phyloP scores from a whole-genome alignment of 257 asterid species.

The Solanum tarapatanum region DNA sequence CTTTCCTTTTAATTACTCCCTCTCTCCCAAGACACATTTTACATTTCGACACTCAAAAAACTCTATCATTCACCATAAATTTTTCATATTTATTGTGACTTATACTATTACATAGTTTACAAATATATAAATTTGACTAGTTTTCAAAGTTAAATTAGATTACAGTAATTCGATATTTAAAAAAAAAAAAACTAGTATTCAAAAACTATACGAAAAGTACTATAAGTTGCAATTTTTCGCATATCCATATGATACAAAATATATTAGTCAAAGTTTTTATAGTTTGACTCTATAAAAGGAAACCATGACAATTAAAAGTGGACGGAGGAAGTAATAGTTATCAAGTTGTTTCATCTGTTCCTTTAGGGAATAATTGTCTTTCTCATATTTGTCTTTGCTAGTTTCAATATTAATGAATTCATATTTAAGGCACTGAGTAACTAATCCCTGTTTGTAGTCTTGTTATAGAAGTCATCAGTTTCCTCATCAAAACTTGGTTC shows the following conservation, averaged over 20 bases:
- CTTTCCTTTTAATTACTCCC: neutral
- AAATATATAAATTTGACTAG: neutral
- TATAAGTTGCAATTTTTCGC: neutral
- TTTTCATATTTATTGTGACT: neutral
- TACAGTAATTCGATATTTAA: neutral
- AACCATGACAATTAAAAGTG: neutral
- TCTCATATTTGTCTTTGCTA: neutral
- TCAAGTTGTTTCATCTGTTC: neutral
- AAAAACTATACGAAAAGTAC: too few relatives aligned
- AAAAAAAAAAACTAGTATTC: too few relatives aligned
- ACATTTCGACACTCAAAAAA: too few relatives aligned
- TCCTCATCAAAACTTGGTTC: too few relatives aligned
- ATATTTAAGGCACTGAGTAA: neutral
- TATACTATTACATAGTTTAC: neutral
- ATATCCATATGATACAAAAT: too few relatives aligned
- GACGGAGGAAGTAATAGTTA: neutral
- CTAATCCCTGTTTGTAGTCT: neutral
- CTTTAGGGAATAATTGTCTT: too few relatives aligned
- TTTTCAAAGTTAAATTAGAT: too few relatives aligned
- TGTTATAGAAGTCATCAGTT: neutral
- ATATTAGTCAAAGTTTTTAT: too few relatives aligned
- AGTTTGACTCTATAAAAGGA: neutral
- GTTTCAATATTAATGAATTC: neutral
- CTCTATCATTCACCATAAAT: too few relatives aligned
- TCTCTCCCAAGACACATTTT: neutral